These are phyloP conservation scores for Drosera spatulata DNA, from an alignment of 179 eudicot species.

Conservation along the genomic window DNA sequence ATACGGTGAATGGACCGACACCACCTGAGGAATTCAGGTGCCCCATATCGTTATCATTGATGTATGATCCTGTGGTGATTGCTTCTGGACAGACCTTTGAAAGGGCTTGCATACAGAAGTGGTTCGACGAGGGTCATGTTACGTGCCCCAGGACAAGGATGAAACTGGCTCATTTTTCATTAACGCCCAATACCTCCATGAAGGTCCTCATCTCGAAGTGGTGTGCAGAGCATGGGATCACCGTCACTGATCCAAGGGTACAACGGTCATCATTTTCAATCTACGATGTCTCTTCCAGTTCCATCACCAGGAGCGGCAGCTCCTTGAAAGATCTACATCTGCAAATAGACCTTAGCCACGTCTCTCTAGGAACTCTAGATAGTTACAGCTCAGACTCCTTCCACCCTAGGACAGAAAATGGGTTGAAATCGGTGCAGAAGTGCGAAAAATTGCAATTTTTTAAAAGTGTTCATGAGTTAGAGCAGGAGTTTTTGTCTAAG, in stretches of 20 bases:
- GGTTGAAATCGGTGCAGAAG: constrained; percentile 11
- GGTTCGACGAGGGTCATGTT: constrained; percentile 73
- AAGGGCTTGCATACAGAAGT: constrained; percentile 56
- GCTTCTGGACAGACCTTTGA: constrained; percentile 76
- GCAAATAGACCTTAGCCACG: constrained; percentile 46
- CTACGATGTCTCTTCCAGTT: constrained; percentile 45
- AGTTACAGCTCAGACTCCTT: constrained; percentile 27
- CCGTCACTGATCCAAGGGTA: constrained; percentile 19
- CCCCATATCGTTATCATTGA: constrained; percentile 49
- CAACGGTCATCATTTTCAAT: constrained; percentile 15
- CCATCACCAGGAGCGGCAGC: constrained; percentile 44
- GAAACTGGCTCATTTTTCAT: constrained; percentile 30
- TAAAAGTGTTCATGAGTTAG: constrained; percentile 18
- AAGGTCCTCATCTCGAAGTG: constrained; percentile 50
- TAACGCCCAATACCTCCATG: constrained; percentile 46
- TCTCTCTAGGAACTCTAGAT: constrained; percentile 47
- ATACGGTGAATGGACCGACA: constrained; percentile 11
- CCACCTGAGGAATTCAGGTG: constrained; percentile 68
- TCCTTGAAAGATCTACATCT: constrained; percentile 50
- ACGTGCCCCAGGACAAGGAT: constrained; percentile 55
- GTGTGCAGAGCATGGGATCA: constrained; percentile 27
- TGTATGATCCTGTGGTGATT: constrained; percentile 77
- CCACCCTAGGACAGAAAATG: constrained; percentile 9
- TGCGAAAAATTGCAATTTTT: constrained; percentile 11
- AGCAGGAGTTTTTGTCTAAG: constrained; percentile 22